Percentiles rank a stretch among this genome's conserved stretches.
Conservation (phyloP, 2,329 filamentous ascomycete species). For the Clonostachys chloroleuca region DNA sequence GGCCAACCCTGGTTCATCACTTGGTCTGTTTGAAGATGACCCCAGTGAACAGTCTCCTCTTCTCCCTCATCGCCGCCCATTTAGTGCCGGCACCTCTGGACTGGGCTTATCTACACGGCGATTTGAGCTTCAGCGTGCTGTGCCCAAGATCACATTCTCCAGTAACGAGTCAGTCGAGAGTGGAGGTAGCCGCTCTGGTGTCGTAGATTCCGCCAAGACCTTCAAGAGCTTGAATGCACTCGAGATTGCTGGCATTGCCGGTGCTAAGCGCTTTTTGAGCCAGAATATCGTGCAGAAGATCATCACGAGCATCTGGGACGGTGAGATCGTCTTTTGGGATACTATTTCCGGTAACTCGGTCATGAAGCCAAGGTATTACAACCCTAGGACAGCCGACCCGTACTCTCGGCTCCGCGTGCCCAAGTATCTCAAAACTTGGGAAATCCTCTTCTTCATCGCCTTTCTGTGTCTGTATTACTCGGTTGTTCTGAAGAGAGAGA, state of each 20-base stretch:
- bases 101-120: conserved; percentile 26
- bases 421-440: conserved; percentile 79
- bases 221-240: conserved; percentile 81
- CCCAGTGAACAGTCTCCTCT: conserved; percentile 43
- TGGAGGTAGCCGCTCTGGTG: conserved; percentile 29
- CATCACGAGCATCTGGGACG: conserved; percentile 79
- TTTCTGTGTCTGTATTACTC: conserved; percentile 81
- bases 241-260: conserved; percentile 77
- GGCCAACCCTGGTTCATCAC: conserved; percentile 1
- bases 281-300: conserved; percentile 79
- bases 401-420: conserved; percentile 73
- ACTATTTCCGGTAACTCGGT: conserved; percentile 65
- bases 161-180: neutral
- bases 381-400: conserved; percentile 60
- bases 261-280: conserved; percentile 80
- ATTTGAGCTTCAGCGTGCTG: conserved; percentile 27
- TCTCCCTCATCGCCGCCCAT: conserved; percentile 18
- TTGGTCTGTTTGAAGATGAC: conserved; percentile 24
- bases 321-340: conserved; percentile 85
- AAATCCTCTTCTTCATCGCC: conserved; percentile 73
- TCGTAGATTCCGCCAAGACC: conserved; percentile 57
- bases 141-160: neutral
- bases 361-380: conserved; percentile 75
- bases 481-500: conserved; percentile 71
- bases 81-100: conserved; percentile 6